Base-by-base conservation (phyloP, 2,329 filamentous ascomycete genomes). In the Colletotrichum salicis region DNA sequence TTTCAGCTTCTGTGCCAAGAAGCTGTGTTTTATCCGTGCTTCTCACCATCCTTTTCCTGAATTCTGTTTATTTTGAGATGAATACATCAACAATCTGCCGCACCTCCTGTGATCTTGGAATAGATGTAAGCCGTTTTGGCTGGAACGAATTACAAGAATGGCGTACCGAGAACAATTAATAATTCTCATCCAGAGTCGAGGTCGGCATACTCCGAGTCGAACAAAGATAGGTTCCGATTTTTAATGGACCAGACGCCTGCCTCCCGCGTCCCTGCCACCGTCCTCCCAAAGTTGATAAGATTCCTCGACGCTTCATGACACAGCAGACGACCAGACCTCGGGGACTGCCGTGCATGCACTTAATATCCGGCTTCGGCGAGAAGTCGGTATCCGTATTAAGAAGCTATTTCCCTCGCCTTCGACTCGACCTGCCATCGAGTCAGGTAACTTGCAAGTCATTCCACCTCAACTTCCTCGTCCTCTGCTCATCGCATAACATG, bases 1-100 rank as follows among this genome's bases (percentile, higher is more conserved):
- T 12, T n/a, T 41, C 69, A 52, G 65, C 59, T 56, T 13, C 55
- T 3, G 19, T 31, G 70, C 65, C 70, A 71, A 69, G 65, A 64
- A 11, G 11, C 27, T 7, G 24, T 13, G 59, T 69, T 70, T 60
- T 27, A 64, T 60, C 41, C 27, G 52, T 63, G 68, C 58, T 45
- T 48, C 8, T 11, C 27, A 19, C 35, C 15, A 33, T n/a, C 57
- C 45, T 35, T 10, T 52, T 60, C 4, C 51, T 27, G 8, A 10
- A 6, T 10, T 48, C 12, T 3, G 35, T 41, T 66, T 27, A 13
- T 45, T 35, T 33, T 45, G 10, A 48, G 33, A 7, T n/a, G 7
- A 19, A 8, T 27, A 6, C 2, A 13, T 5, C 1, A 48, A 19
- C 15, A 24, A 35, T 33, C 12, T 7, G 33, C 7, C 19, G 24